Percentiles rank a stretch among this genome's conserved stretches.
Conservation (phyloP, 1,284 basidiomycete genomes). For the Apiotrichum gracile region DNA sequence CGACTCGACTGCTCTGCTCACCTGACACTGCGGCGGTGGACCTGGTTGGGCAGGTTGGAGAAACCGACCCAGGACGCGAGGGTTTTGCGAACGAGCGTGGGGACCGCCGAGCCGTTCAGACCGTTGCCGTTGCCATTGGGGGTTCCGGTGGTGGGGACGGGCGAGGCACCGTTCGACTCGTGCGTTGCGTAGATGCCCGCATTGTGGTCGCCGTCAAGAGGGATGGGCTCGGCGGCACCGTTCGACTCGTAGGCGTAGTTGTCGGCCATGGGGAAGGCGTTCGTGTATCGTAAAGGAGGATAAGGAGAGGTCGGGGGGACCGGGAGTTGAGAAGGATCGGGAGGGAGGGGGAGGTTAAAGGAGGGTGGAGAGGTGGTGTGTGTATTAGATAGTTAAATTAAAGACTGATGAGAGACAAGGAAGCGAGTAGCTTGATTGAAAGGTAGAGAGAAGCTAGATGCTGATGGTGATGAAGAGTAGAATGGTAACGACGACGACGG, state of each 20-base stretch:
- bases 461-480: too few species aligned
- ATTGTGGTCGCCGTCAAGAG: not conserved
- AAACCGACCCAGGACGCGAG: constrained; percentile 57
- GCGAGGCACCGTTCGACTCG: constrained; percentile 3
- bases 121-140: constrained; percentile 11
- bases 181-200: not conserved
- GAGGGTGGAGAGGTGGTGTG: not conserved
- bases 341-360: not conserved
- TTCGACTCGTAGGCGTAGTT: constrained; percentile 23
- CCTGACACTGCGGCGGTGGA: constrained; percentile 90
- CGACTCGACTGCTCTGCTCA: constrained; percentile 25
- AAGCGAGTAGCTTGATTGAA: too few species aligned
- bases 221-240: constrained; percentile 4
- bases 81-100: constrained; percentile 37
- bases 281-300: not conserved
- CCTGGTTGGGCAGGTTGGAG: constrained; percentile 94
- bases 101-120: constrained; percentile 1
- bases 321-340: not conserved
- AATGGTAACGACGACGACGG: too few species aligned
- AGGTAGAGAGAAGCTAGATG: too few species aligned
- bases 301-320: not conserved
- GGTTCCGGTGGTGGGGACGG: constrained; percentile 5
- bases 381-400: not conserved
- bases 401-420: too few species aligned
- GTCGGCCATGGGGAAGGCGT: constrained; percentile 18